These are phyloP conservation scores for Insectozyma bohioensis DNA, from an alignment of 1,139 yeast genomes.

Conservation along the genomic window DNA sequence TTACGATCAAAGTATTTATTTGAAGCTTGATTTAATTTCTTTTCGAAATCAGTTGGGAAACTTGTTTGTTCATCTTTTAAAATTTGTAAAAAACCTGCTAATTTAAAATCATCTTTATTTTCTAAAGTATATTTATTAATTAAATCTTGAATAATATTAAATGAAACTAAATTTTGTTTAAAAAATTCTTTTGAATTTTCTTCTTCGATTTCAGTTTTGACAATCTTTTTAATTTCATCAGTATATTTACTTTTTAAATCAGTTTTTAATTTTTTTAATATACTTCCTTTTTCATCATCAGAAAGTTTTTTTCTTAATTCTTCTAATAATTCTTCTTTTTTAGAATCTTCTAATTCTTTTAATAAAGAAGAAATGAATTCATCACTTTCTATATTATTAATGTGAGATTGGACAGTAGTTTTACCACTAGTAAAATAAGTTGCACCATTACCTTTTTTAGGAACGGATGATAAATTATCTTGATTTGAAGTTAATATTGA, in stretches of 20 bases:
- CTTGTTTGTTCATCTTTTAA: constrained; percentile 17
- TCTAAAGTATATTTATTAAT: constrained; percentile 20
- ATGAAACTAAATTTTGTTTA: constrained; percentile 19
- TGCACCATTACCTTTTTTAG: constrained; percentile 8
- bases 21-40: constrained; percentile 12
- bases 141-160: constrained; percentile 22
- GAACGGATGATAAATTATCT: neutral
- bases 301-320: constrained; percentile 12
- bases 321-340: constrained; percentile 13
- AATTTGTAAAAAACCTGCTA: constrained; percentile 17
- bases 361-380: constrained; percentile 11
- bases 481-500: constrained; percentile 10
- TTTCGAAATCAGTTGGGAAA: constrained; percentile 8
- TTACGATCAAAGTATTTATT: constrained; percentile 17
- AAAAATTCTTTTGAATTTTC: constrained; percentile 23
- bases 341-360: constrained; percentile 14
- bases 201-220: constrained; percentile 17
- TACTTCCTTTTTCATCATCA: constrained; percentile 10
- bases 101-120: constrained; percentile 18
- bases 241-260: constrained; percentile 11
- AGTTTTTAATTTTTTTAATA: constrained; percentile 12
- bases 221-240: constrained; percentile 18
- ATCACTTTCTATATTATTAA: constrained; percentile 13
- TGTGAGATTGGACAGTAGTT: constrained; percentile 11
- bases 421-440: constrained; percentile 13